A percentile compares a stretch with the other conserved stretches of the same genome.
Conservation (phyloP, 331 rosid genomes). For the Acacia concinna region DNA sequence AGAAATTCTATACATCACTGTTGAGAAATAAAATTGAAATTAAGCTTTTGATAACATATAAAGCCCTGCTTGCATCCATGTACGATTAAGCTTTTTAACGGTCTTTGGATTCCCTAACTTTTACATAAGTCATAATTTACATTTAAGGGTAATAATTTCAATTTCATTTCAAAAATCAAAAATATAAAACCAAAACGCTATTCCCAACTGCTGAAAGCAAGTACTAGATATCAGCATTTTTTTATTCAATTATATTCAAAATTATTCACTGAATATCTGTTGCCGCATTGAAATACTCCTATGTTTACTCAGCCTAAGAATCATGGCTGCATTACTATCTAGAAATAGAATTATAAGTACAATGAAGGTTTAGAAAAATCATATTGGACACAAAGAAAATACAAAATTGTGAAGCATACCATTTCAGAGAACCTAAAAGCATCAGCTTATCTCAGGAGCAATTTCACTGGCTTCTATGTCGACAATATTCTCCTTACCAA, state of each 20-base stretch:
- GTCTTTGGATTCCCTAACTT: slow-evolving; percentile 2
- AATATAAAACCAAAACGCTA: neutral
- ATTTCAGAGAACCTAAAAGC: slow-evolving; percentile 21
- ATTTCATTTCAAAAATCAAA: neutral
- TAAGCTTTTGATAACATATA: neutral
- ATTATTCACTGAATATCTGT: neutral
- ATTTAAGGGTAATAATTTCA: slow-evolving; percentile 9
- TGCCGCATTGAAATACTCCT: neutral
- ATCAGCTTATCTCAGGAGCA: slow-evolving; percentile 48
- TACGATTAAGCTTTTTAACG: neutral
- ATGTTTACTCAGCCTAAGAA: neutral
- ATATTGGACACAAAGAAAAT: neutral
- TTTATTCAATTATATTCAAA: neutral
- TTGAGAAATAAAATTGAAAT: neutral
- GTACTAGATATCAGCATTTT: neutral
- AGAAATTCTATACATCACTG: neutral
- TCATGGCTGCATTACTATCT: neutral
- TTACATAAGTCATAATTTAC: slow-evolving; percentile 8
- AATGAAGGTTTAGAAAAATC: neutral
- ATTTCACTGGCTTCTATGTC: slow-evolving; percentile 66
- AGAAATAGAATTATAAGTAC: neutral
- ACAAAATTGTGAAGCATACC: slow-evolving; percentile 42
- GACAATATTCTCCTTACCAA: slow-evolving; percentile 86
- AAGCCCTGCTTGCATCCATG: slow-evolving; percentile 9
- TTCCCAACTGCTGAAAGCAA: neutral